Base-by-base conservation (phyloP, 1,284 basidiomycete genomes). In the Grifola frondosa region DNA sequence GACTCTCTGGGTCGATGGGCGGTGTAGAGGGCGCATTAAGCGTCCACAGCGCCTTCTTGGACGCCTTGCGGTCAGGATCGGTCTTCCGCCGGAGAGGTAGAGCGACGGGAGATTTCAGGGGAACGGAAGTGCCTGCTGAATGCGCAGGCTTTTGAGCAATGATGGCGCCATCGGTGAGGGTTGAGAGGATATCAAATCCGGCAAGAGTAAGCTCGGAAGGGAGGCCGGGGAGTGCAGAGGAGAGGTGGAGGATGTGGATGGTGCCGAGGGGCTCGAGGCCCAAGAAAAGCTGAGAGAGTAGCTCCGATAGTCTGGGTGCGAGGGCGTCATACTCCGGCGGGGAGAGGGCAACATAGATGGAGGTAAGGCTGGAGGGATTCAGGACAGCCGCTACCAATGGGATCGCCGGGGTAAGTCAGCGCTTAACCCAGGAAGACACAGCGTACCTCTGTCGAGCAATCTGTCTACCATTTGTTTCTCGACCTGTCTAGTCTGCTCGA, bases 21-120 rank as follows among this genome's bases (percentile, higher is more conserved):
- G 81, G 76, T 8, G 80, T 75, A 1, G 75, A 67, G 7, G 81
- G 74, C 2, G 82, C 67, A 26, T 66, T 80, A 28, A 91, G 70
- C 7, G 87, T 70, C 89, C 90, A 93, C 11, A 93, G 69, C 1
- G 86, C 84, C 58, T 86, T 85, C 65, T 88, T 91, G 38, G 80
- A 78, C 6, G 84, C 70, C 58, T 74, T 79, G 31, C 77, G 71
- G 29, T 77, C 80, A 7, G 76, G 70, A 55, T 81, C 80, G 12
- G 60, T 54, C 59, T 73, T 80, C 42, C 74, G 73, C 26, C 69
- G 73, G 36, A 74, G 68, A 28, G 69, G 68, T 16, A 79, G 66
- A 12, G 75, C 67, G 6, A 68, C 63, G 3, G 69, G 53, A 5
- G 54, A 47, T 46, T 73, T 68, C 42, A 74, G 53, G 6, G 52